Evolutionary conservation across 2,329 filamentous ascomycete species (phyloP).

Genomic region (Ascosphaera pollenicola): DNA sequence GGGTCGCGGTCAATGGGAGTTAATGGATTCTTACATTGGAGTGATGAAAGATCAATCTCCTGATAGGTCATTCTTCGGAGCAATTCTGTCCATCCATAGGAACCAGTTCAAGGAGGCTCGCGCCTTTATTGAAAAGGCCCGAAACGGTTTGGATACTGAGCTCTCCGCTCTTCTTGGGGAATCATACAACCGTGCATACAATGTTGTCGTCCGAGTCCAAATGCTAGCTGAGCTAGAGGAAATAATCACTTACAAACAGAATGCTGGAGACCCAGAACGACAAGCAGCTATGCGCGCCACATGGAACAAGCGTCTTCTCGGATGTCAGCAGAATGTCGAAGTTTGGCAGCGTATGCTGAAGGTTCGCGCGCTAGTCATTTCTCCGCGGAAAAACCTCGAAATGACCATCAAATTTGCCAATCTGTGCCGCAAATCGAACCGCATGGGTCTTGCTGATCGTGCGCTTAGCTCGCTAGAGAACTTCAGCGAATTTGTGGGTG

Average conservation of each 20-base stretch:
- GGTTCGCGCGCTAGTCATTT: constrained; percentile 75
- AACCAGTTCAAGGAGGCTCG: constrained; percentile 88
- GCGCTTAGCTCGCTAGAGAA: constrained; percentile 79
- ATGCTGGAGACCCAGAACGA: constrained; percentile 54
- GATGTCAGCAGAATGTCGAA: constrained; percentile 91
- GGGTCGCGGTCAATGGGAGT: constrained; percentile 90
- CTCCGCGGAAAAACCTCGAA: constrained; percentile 79
- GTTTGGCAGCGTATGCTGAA: constrained; percentile 98
- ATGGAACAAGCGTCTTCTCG: constrained; percentile 87
- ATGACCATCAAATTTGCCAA: constrained; percentile 99
- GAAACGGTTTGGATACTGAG: constrained; percentile 87
- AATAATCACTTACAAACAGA: constrained; percentile 94
- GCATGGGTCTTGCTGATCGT: constrained; percentile 87
- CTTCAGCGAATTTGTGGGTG: constrained; percentile 29
- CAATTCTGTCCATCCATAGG: constrained; percentile 80
- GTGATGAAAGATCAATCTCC: constrained; percentile 90
- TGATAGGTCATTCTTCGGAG: constrained; percentile 92
- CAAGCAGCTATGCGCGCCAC: constrained; percentile 78
- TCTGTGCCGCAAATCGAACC: constrained; percentile 85
- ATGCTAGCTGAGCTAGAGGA: constrained; percentile 98
- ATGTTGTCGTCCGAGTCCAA: constrained; percentile 93
- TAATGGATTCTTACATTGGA: constrained; percentile 91
- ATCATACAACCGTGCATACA: constrained; percentile 92
- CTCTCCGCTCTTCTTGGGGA: constrained; percentile 92
- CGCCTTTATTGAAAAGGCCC: constrained; percentile 72